Evolutionary conservation across 2,329 filamentous ascomycete genomes (phyloP).

Genomic region (Aspergillus ustus): DNA sequence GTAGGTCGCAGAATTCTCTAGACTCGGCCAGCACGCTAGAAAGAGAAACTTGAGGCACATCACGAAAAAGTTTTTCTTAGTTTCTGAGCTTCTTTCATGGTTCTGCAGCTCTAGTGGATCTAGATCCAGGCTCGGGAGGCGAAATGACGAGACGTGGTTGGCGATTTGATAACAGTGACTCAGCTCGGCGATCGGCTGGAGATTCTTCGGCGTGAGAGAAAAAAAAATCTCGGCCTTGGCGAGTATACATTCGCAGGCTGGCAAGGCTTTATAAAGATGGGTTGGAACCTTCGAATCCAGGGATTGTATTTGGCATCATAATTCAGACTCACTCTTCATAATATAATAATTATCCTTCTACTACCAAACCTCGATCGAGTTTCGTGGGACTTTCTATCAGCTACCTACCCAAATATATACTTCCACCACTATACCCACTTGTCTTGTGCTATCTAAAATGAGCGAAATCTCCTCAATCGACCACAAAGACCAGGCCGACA

Average conservation of each 20-base stretch:
- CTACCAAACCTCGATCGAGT: not conserved
- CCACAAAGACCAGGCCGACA: not conserved
- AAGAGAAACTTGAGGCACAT: not conserved
- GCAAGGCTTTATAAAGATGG: constrained; percentile 3
- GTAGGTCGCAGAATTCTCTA: not conserved
- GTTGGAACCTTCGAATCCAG: not conserved
- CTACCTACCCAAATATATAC: not conserved
- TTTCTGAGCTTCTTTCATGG: not conserved
- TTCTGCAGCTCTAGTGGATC: not conserved
- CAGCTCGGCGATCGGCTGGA: constrained; percentile 7
- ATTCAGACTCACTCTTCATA: not conserved
- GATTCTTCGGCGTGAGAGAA: not conserved
- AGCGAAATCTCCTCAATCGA: not conserved
- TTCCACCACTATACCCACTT: not conserved
- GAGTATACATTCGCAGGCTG: no score
- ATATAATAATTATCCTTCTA: not conserved
- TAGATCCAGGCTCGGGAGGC: no score
- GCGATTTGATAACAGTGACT: not conserved
- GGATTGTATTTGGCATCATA: not conserved
- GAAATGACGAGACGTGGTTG: not conserved
- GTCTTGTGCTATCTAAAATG: not conserved
- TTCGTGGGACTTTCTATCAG: no score
- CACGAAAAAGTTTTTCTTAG: not conserved
- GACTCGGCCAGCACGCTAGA: not conserved
- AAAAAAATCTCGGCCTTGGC: not conserved